phyloP scores from a whole-genome alignment of 345 rosid genomes.

The Eutrema yunnanense region DNA sequence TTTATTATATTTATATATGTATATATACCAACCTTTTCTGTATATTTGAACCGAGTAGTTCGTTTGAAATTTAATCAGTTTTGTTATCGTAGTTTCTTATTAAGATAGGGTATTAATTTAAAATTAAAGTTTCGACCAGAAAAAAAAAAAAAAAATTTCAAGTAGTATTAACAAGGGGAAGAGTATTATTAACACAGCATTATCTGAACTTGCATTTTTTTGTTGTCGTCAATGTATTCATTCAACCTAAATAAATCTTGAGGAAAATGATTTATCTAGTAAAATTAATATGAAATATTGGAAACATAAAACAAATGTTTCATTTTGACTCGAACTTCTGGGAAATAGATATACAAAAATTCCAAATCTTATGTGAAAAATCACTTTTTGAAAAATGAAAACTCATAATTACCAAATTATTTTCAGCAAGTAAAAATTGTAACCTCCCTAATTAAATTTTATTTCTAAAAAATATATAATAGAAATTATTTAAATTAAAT shows the following conservation, averaged over 20 bases:
- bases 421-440: background rate
- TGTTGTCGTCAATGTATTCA: background rate
- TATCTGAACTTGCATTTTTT: background rate
- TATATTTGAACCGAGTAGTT: background rate
- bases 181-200: background rate
- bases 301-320: background rate
- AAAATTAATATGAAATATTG: background rate
- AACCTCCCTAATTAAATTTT: background rate
- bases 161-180: background rate
- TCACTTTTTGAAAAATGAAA: background rate
- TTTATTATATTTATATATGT: background rate
- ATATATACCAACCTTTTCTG: background rate
- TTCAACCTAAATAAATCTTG: background rate
- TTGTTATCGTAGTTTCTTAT: background rate
- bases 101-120: background rate
- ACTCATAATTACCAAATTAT: background rate
- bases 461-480: no score
- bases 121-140: background rate
- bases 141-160: background rate
- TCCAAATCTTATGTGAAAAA: background rate
- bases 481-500: background rate
- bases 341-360: background rate
- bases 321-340: conserved; percentile 5
- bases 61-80: background rate
- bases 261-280: conserved; percentile 2